A percentile compares a stretch with the other conserved stretches of the same genome.
Conservation (phyloP, 31 red algal genomes). For the Endocladia muricata region DNA sequence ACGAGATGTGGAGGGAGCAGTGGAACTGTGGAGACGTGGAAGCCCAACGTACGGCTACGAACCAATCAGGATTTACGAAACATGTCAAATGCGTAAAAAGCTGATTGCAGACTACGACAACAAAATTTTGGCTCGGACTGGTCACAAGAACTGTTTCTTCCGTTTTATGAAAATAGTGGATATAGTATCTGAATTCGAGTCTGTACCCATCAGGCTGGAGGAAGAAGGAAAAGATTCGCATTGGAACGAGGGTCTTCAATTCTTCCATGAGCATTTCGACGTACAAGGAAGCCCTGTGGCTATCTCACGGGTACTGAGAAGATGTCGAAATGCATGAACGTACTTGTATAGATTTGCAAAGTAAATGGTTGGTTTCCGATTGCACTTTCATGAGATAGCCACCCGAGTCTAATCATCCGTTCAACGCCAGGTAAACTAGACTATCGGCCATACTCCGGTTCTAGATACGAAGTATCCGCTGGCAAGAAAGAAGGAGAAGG, state of each 20-base stretch:
- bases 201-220: neutral
- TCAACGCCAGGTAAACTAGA: too few species aligned
- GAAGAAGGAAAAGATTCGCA: neutral
- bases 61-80: neutral
- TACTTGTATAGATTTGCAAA: too few species aligned
- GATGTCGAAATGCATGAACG: too few species aligned
- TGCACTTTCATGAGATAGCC: too few species aligned
- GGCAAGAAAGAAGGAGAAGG: too few species aligned
- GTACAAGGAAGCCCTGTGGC: neutral
- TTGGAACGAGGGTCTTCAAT: neutral
- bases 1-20: neutral
- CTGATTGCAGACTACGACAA: neutral
- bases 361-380: too few species aligned
- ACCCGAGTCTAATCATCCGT: too few species aligned
- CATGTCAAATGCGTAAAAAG: neutral
- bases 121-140: neutral
- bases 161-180: neutral
- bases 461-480: too few species aligned
- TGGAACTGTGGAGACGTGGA: neutral
- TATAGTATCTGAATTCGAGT: neutral
- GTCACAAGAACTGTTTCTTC: neutral
- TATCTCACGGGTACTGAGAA: neutral
- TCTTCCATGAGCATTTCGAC: neutral
- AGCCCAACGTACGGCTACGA: neutral
- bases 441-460: too few species aligned